Percentiles rank a stretch among this genome's conserved stretches.
These are phyloP conservation scores for Phytophthora sp. DNA, from an alignment of 352 stramenopile genomes.

Conservation along the genomic window DNA sequence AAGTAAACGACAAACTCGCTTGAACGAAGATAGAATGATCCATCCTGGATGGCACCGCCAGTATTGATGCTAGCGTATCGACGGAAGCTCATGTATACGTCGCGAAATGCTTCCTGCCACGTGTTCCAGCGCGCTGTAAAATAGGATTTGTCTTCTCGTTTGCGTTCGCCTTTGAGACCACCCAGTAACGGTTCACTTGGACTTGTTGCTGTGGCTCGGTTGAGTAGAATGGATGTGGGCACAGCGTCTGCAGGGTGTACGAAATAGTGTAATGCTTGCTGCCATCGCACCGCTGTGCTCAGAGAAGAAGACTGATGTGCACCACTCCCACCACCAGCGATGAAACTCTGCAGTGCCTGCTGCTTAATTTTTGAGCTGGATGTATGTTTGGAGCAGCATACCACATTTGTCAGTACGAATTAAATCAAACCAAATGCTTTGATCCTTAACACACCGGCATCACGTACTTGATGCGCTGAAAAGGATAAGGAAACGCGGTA, in stretches of 20 bases:
- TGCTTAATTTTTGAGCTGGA: constrained; percentile 47
- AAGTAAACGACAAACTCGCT: constrained; percentile 74
- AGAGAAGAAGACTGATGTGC: constrained; percentile 5
- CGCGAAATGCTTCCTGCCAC: constrained; percentile 74
- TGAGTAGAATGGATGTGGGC: constrained; percentile 58
- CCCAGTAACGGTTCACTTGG: constrained; percentile 36
- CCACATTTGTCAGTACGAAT: neutral
- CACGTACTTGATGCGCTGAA: constrained; percentile 61
- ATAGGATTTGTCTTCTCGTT: constrained; percentile 65
- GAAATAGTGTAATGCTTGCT: constrained; percentile 71
- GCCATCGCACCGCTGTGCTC: constrained; percentile 56
- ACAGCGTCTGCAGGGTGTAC: constrained; percentile 61
- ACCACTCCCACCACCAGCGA: constrained; percentile 1
- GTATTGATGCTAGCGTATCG: constrained; percentile 2
- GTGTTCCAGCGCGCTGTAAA: constrained; percentile 59
- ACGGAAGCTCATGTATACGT: constrained; percentile 74
- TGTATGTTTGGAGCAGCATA: neutral
- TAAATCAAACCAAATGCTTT: neutral
- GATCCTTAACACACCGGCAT: neutral
- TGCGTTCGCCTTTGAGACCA: constrained; percentile 33
- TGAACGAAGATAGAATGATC: constrained; percentile 65
- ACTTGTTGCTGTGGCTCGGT: constrained; percentile 35
- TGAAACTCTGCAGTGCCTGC: constrained; percentile 42
- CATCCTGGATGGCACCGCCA: neutral
- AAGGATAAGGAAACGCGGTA: constrained; percentile 70